Percentiles rank a stretch among this genome's conserved stretches.
Conservation (phyloP, 805 yeast species). For the Starmerella geochares region DNA sequence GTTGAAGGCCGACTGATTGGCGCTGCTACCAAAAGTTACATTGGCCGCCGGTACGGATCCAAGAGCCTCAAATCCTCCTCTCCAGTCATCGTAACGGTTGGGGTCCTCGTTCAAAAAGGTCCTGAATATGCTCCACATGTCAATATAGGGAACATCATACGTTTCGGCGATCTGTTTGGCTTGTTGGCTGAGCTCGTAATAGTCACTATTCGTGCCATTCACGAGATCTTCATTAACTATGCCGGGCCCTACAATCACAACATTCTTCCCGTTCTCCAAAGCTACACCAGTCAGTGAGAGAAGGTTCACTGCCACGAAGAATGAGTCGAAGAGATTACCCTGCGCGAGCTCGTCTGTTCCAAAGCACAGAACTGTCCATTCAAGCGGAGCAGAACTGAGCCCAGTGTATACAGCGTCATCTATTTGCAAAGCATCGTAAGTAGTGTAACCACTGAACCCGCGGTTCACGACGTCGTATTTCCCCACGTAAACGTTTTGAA, state of each 20-base stretch:
- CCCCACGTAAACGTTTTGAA: slow-evolving; percentile 41
- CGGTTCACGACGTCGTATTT: slow-evolving; percentile 58
- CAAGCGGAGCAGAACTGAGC: slow-evolving; percentile 30
- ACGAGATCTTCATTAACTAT: slow-evolving; percentile 9
- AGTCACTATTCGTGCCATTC: slow-evolving; percentile 8
- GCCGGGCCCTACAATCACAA: slow-evolving; percentile 12
- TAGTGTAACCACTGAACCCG: slow-evolving; percentile 70
- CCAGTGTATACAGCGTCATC: slow-evolving; percentile 39
- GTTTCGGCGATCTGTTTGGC: slow-evolving; percentile 39
- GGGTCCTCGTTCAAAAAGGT: slow-evolving; percentile 35
- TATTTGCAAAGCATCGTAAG: slow-evolving; percentile 42
- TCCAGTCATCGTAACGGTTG: not conserved
- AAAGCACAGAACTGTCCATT: slow-evolving; percentile 49
- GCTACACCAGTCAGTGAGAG: slow-evolving; percentile 35
- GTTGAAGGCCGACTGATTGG: not conserved
- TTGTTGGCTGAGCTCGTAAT: slow-evolving; percentile 41
- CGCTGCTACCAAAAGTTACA: not conserved
- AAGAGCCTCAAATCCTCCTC: no score
- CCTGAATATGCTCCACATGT: slow-evolving; percentile 41
- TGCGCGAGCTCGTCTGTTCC: slow-evolving; percentile 75
- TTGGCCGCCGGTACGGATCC: not conserved
- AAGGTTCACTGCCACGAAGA: slow-evolving; percentile 26
- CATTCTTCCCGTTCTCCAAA: not conserved
- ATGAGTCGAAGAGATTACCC: slow-evolving; percentile 40
- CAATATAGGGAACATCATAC: slow-evolving; percentile 45